These are phyloP conservation scores for Trametes sp. DNA, from an alignment of 1,284 basidiomycete genomes.

Conservation along the genomic window DNA sequence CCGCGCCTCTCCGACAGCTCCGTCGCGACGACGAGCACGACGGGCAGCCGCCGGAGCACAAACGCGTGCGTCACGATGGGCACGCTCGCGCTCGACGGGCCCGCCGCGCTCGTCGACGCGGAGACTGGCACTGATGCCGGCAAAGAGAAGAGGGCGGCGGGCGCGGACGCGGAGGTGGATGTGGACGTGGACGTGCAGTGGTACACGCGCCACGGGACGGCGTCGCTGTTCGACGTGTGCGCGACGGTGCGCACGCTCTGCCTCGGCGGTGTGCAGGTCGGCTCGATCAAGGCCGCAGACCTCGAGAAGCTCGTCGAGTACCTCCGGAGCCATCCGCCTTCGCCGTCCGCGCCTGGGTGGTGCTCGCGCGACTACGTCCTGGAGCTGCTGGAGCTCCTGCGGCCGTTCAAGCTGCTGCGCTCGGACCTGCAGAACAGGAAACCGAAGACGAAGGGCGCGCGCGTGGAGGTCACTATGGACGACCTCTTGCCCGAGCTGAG, in stretches of 20 bases:
- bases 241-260: slow-evolving; percentile 31
- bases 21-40: slow-evolving; percentile 11
- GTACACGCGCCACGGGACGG: slow-evolving; percentile 26
- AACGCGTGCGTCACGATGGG: slow-evolving; percentile 20
- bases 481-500: slow-evolving; percentile 28
- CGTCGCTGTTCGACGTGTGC: slow-evolving; percentile 29
- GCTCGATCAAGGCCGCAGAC: slow-evolving; percentile 28
- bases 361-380: slow-evolving; percentile 33
- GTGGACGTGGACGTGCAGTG: slow-evolving; percentile 22
- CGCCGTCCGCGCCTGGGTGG: slow-evolving; percentile 22
- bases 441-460: slow-evolving; percentile 9
- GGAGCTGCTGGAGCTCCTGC: slow-evolving; percentile 31
- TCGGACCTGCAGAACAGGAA: slow-evolving; percentile 25
- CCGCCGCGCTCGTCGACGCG: neutral
- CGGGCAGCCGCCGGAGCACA: slow-evolving; percentile 12
- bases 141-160: too few relatives aligned
- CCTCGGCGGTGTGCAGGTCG: slow-evolving; percentile 33
- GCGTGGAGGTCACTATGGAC: slow-evolving; percentile 18
- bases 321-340: slow-evolving; percentile 30
- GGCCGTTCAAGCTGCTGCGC: slow-evolving; percentile 31
- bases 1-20: slow-evolving; percentile 21
- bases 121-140: too few relatives aligned
- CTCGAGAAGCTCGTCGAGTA: slow-evolving; percentile 30
- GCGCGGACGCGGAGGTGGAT: slow-evolving; percentile 4
- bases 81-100: slow-evolving; percentile 8